Conservation (phyloP, 1,284 basidiomycete species). For the Cerrena zonata region DNA sequence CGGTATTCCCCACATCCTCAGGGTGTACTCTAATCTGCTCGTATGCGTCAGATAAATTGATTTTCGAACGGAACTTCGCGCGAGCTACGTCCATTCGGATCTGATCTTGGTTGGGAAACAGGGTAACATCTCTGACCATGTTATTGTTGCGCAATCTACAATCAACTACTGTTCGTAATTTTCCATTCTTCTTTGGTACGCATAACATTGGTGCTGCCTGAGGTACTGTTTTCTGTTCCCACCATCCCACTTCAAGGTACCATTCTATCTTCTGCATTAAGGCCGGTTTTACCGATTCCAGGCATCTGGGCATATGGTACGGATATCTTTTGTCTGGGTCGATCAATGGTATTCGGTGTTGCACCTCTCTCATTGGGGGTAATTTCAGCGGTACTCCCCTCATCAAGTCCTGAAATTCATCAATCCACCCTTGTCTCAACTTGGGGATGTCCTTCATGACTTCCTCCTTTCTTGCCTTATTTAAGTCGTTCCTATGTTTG, state of each 20-base stretch:
- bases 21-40: conserved; percentile 23
- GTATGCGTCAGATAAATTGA: conserved; percentile 25
- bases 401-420: not conserved
- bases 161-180: conserved; percentile 23
- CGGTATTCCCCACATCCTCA: no score
- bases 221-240: no score
- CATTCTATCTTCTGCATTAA: conserved; percentile 20
- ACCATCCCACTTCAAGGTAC: conserved; percentile 18
- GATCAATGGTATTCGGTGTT: conserved; percentile 24
- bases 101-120: conserved; percentile 29
- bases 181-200: conserved; percentile 18
- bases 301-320: conserved; percentile 20
- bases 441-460: no score
- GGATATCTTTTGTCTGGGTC: conserved; percentile 20
- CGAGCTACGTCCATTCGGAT: conserved; percentile 24
- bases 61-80: conserved; percentile 18
- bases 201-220: no score
- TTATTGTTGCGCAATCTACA: conserved; percentile 22
- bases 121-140: conserved; percentile 25
- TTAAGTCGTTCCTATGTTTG: no score
- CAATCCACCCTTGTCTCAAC: not conserved
- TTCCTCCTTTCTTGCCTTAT: no score
- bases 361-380: conserved; percentile 18
- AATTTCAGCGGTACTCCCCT: conserved; percentile 6
- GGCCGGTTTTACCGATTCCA: conserved; percentile 15